Conservation (phyloP, 1,284 basidiomycete species). For the Ganoderma boninense region DNA sequence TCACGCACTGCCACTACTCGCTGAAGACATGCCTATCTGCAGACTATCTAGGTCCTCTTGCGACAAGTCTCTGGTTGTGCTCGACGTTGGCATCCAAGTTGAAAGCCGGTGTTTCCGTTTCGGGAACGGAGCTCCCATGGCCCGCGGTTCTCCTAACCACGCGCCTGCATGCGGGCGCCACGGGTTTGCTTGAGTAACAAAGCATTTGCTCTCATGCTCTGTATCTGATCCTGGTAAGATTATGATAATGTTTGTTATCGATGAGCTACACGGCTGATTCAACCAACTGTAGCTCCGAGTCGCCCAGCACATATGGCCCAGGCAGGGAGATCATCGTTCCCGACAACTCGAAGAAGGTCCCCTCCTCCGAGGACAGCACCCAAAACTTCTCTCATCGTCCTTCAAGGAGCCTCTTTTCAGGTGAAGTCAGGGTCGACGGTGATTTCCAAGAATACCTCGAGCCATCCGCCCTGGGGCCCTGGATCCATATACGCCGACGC, state of each 20-base stretch:
- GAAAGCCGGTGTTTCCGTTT: neutral
- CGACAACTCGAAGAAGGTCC: neutral
- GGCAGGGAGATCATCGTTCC: too few relatives aligned
- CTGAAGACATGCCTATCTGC: neutral
- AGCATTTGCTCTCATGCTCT: neutral
- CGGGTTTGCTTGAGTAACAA: neutral
- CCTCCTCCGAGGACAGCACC: neutral
- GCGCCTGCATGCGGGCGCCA: neutral
- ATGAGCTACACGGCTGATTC: neutral
- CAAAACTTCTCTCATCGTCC: neutral
- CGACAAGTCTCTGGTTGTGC: neutral
- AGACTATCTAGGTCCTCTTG: neutral
- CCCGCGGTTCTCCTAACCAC: neutral
- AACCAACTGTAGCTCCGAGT: neutral
- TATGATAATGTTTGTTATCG: neutral
- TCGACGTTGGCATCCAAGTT: neutral
- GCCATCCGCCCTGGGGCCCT: neutral
- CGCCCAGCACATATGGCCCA: neutral
- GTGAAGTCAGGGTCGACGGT: neutral
- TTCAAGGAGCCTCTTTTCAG: neutral
- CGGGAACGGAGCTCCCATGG: neutral
- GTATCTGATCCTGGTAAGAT: neutral
- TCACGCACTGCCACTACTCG: constrained; percentile 4
- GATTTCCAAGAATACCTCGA: neutral
- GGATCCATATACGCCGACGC: neutral